A percentile compares a stretch with the other conserved stretches of the same genome.
Conservation (phyloP, 73 alveolate genomes). For the Stentor roeselii region DNA sequence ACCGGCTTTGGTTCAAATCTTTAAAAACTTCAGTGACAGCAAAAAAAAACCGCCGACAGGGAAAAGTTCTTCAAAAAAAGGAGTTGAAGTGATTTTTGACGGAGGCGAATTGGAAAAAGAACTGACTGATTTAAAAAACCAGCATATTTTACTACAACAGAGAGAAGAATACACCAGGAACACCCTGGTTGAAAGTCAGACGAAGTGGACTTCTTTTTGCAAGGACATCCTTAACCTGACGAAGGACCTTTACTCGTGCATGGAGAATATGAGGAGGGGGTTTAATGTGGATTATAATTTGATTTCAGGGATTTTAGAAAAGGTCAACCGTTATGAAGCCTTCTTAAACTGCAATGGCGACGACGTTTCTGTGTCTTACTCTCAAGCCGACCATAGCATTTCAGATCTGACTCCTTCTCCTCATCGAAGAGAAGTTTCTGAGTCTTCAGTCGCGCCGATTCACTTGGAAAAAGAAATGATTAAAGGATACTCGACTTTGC, state of each 20-base stretch:
- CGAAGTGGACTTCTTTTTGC: conserved; percentile 70
- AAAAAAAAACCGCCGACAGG: conserved; percentile 43
- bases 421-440: conserved; percentile 35
- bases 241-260: conserved; percentile 46
- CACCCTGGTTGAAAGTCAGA: conserved; percentile 67
- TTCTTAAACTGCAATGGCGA: conserved; percentile 45
- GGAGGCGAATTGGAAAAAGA: conserved; percentile 26
- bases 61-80: too few relatives aligned
- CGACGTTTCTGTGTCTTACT: conserved; percentile 40
- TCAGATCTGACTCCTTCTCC: conserved; percentile 39
- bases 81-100: neutral
- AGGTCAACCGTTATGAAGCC: conserved; percentile 42
- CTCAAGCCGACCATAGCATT: conserved; percentile 49
- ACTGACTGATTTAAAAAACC: conserved; percentile 37
- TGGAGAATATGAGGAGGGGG: conserved; percentile 68
- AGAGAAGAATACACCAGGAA: conserved; percentile 61
- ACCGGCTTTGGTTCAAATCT: conserved; percentile 68
- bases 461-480: neutral
- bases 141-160: conserved; percentile 42
- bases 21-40: conserved; percentile 51
- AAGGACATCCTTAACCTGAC: conserved; percentile 69
- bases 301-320: conserved; percentile 40
- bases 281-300: conserved; percentile 37
- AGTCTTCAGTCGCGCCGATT: conserved; percentile 35
- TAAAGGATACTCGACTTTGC: conserved; percentile 27